A percentile compares a stretch with the other conserved stretches of the same genome.
Evolutionary conservation across 169 alveolate genomes (phyloP).

Genomic region (Fabrea salina): DNA sequence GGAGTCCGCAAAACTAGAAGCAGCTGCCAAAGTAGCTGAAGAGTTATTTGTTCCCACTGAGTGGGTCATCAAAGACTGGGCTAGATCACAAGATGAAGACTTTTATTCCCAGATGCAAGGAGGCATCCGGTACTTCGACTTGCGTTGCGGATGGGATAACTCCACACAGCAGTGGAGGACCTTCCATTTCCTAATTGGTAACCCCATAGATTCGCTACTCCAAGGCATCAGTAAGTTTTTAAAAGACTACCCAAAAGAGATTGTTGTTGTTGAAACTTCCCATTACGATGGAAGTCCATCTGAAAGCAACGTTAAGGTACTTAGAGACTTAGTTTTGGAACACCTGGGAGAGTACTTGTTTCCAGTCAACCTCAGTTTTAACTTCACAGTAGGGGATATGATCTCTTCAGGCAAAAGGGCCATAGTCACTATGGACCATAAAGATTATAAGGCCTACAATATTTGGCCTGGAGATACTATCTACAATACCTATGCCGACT

Average conservation of each 20-base stretch:
- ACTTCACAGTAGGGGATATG: neutral
- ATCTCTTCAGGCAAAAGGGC: neutral
- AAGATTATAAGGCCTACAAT: neutral
- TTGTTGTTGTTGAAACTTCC: neutral
- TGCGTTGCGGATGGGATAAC: neutral
- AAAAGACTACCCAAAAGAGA: slow-evolving; percentile 10
- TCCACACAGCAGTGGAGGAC: neutral
- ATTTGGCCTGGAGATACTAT: slow-evolving; percentile 8
- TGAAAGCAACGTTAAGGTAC: neutral
- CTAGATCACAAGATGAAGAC: neutral
- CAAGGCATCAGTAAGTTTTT: neutral
- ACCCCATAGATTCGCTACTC: neutral
- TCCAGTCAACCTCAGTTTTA: neutral
- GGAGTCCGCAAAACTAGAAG: neutral
- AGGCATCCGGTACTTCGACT: slow-evolving; percentile 27
- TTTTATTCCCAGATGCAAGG: neutral
- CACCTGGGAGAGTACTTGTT: neutral
- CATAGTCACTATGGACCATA: neutral
- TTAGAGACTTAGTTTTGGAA: neutral
- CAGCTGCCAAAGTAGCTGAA: neutral
- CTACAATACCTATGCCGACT: neutral
- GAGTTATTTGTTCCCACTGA: no score
- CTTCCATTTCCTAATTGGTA: neutral
- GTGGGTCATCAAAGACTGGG: slow-evolving; percentile 1
- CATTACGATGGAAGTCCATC: slow-evolving; percentile 1